A percentile compares a stretch with the other conserved stretches of the same genome.
Evolutionary conservation across 306 rosid species (phyloP).

Genomic region (Vigna radiata): DNA sequence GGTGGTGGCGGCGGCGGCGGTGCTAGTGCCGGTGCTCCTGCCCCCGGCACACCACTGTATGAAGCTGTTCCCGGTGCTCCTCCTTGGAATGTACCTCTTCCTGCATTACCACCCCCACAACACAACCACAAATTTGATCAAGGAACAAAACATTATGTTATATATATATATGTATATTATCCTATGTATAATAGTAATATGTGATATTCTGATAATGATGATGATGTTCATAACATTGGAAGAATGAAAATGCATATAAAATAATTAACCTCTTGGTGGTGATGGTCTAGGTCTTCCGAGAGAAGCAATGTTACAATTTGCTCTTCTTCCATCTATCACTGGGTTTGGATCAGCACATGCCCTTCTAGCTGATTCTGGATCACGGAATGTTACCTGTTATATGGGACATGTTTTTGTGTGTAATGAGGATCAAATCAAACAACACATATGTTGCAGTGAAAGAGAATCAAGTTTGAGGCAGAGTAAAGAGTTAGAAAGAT

Average conservation of each 20-base stretch:
- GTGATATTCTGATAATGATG: background rate
- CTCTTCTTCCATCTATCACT: slow-evolving; percentile 83
- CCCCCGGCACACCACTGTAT: slow-evolving; percentile 59
- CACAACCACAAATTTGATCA: background rate
- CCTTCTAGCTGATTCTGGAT: slow-evolving; percentile 83
- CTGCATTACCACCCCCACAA: slow-evolving; percentile 42
- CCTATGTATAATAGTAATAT: background rate
- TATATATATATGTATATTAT: background rate
- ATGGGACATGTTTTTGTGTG: background rate
- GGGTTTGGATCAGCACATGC: slow-evolving; percentile 91
- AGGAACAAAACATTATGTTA: background rate
- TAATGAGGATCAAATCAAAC: slow-evolving; percentile 20
- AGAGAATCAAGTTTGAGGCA: background rate
- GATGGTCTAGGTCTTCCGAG: slow-evolving; percentile 85
- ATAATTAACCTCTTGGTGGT: slow-evolving; percentile 74
- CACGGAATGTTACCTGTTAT: slow-evolving; percentile 83
- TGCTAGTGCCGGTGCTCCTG: slow-evolving; percentile 45
- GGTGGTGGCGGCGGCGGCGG: slow-evolving; percentile 47
- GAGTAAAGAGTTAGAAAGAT: slow-evolving; percentile 1
- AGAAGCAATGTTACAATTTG: slow-evolving; percentile 91
- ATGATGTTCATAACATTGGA: background rate
- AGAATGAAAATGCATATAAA: background rate
- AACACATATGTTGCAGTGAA: background rate
- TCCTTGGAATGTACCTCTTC: slow-evolving; percentile 62
- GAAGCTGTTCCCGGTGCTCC: slow-evolving; percentile 50